phyloP scores from a whole-genome alignment of 345 rosid species.

The Erodium maritimum region DNA sequence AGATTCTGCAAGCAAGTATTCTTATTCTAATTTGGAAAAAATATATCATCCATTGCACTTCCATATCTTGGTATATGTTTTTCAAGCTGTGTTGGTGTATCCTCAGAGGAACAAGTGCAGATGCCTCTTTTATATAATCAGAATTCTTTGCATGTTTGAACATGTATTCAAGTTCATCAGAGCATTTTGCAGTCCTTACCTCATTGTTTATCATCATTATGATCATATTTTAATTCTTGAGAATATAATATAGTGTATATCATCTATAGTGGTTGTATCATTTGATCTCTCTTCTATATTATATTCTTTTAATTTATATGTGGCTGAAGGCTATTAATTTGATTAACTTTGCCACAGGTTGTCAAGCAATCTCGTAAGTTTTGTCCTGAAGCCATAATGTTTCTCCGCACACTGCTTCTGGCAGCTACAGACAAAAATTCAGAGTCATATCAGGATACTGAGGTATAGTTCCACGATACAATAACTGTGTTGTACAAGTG shows the following conservation, averaged over 20 bases:
- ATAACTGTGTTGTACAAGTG: neutral
- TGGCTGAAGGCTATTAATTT: neutral
- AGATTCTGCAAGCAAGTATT: neutral
- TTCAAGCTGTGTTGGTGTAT: too few relatives aligned
- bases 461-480: constrained; percentile 26
- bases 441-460: constrained; percentile 34
- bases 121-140: too few relatives aligned
- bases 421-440: constrained; percentile 40
- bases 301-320: too few relatives aligned
- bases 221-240: too few relatives aligned
- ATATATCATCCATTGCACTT: too few relatives aligned
- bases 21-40: too few relatives aligned
- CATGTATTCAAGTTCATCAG: neutral
- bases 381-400: constrained; percentile 76
- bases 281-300: too few relatives aligned
- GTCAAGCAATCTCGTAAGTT: constrained; percentile 62
- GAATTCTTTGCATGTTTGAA: neutral
- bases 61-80: too few relatives aligned
- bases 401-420: constrained; percentile 49
- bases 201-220: neutral
- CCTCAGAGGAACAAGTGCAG: too few relatives aligned
- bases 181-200: neutral
- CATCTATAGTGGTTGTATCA: neutral
- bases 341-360: constrained; percentile 29
- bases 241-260: neutral